Conservation (phyloP, 441 rosid species). For the Erodium moschatum region DNA sequence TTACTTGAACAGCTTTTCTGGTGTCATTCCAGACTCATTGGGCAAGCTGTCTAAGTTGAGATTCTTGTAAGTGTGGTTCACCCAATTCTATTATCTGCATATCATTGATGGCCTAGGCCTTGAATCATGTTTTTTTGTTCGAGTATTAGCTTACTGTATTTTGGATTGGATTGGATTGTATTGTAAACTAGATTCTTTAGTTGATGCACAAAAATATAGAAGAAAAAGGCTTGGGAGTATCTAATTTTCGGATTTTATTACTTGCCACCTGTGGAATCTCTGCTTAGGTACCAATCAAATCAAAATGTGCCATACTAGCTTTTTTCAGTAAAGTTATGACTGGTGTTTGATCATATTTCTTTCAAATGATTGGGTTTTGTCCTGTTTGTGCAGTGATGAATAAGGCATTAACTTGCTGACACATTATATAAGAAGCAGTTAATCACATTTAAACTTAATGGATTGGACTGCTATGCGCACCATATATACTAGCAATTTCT, state of each 20-base stretch:
- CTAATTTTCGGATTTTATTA: not conserved
- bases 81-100: slow-evolving; percentile 1
- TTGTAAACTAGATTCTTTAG: not conserved
- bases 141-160: too few relatives aligned
- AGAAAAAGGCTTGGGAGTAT: not conserved
- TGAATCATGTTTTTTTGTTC: not conserved
- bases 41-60: slow-evolving; percentile 75
- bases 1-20: slow-evolving; percentile 77
- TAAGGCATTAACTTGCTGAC: too few relatives aligned
- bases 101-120: not conserved
- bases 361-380: not conserved
- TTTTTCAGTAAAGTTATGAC: not conserved
- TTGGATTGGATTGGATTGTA: not conserved
- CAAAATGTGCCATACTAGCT: not conserved
- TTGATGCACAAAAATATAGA: not conserved
- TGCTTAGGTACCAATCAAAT: not conserved
- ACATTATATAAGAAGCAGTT: too few relatives aligned
- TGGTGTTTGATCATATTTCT: not conserved
- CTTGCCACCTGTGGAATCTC: not conserved
- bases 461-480: too few relatives aligned
- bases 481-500: too few relatives aligned
- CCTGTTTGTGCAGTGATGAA: too few relatives aligned
- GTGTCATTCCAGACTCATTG: slow-evolving; percentile 74
- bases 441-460: too few relatives aligned
- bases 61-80: slow-evolving; percentile 59